Evolutionary conservation across 768 basidiomycete species (phyloP).

Genomic region (Pleurotus citrinopileatus): DNA sequence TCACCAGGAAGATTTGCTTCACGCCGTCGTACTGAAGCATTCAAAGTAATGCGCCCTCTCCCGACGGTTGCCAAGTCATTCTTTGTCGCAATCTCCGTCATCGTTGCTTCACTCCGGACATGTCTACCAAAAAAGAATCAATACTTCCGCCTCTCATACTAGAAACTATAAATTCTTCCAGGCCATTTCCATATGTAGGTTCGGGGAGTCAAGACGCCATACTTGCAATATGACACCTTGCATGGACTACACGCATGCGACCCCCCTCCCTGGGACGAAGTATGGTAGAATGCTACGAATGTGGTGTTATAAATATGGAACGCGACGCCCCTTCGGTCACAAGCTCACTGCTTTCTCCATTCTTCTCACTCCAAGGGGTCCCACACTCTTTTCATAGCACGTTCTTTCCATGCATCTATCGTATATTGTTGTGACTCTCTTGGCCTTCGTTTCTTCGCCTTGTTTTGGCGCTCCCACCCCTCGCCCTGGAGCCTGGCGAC

Average conservation of each 20-base stretch:
- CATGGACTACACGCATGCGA: neutral
- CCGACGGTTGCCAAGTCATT: too few species aligned
- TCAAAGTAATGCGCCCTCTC: too few species aligned
- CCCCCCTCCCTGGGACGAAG: neutral
- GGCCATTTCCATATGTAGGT: too few species aligned
- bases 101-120: too few species aligned
- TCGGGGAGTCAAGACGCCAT: neutral
- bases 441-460: neutral
- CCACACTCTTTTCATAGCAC: conserved; percentile 3
- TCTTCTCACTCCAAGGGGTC: neutral
- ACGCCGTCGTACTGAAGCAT: too few species aligned
- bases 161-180: too few species aligned
- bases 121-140: too few species aligned
- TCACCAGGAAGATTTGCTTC: too few species aligned
- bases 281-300: neutral
- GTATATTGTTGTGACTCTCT: neutral
- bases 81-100: too few species aligned
- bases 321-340: too few species aligned
- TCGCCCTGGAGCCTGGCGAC: neutral
- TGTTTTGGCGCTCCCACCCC: neutral
- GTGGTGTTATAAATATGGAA: too few species aligned
- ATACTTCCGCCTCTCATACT: too few species aligned
- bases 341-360: neutral
- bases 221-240: neutral
- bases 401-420: neutral